phyloP scores from a whole-genome alignment of 345 rosid genomes.

The Hibiscus syriacus region DNA sequence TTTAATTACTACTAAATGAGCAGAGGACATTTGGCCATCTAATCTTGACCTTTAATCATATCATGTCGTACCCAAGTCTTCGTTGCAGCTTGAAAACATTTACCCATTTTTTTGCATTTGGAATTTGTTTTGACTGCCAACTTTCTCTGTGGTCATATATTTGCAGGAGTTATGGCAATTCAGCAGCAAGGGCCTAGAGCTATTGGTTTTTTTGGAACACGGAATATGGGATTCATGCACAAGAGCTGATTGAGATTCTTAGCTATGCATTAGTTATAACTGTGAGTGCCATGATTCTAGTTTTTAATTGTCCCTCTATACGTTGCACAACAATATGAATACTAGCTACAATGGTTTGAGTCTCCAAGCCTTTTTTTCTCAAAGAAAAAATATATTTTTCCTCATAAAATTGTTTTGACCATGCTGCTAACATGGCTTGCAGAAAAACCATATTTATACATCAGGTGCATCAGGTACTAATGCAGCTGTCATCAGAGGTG shows the following conservation, averaged over 20 bases:
- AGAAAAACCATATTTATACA: constrained; percentile 97
- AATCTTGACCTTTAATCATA: neutral
- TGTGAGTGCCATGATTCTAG: constrained; percentile 39
- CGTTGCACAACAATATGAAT: neutral
- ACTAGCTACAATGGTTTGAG: neutral
- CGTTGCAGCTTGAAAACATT: neutral
- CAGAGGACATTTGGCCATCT: neutral
- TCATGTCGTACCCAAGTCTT: neutral
- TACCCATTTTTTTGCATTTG: neutral
- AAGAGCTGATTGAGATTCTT: constrained; percentile 94
- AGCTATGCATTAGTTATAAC: constrained; percentile 99
- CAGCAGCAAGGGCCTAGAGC: constrained; percentile 97
- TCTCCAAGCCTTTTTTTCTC: neutral
- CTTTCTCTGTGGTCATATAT: neutral
- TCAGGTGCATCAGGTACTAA: constrained; percentile 98
- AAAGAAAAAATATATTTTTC: neutral
- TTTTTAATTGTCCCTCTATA: neutral
- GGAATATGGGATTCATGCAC: constrained; percentile 99
- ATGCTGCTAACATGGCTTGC: constrained; percentile 23
- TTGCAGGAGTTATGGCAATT: constrained; percentile 89
- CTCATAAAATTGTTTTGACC: constrained; percentile 8
- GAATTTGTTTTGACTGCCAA: neutral
- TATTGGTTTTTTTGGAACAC: constrained; percentile 92
- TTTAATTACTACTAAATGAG: neutral
- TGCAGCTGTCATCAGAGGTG: constrained; percentile 98